Conservation (phyloP, 139 green algal species). For the Ostreobium quekettii region DNA sequence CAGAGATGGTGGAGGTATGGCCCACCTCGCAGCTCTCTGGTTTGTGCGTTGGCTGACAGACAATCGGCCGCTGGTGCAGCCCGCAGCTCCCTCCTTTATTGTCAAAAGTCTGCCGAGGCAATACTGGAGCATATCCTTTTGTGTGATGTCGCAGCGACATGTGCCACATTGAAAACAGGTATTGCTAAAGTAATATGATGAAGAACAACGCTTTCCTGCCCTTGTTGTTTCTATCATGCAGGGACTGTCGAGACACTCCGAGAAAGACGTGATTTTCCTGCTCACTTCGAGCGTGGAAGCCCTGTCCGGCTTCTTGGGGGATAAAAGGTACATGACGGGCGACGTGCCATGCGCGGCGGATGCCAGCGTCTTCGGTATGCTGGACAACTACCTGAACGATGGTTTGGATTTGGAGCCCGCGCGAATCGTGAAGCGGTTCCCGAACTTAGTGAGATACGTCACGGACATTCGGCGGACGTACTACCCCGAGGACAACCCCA, state of each 20-base stretch:
- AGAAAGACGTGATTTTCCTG: neutral
- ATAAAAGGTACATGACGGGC: neutral
- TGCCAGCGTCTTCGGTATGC: neutral
- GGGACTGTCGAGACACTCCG: neutral
- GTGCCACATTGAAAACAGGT: neutral
- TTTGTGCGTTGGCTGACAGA: too few relatives aligned
- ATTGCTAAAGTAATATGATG: neutral
- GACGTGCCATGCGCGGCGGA: neutral
- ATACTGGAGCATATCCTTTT: neutral
- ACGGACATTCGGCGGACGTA: neutral
- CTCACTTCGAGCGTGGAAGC: neutral
- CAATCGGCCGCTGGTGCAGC: too few relatives aligned
- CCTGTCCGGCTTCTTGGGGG: neutral
- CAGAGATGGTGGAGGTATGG: too few relatives aligned
- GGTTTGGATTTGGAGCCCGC: neutral
- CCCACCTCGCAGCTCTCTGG: too few relatives aligned
- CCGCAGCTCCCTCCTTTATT: too few relatives aligned
- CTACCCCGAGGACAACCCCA: too few relatives aligned
- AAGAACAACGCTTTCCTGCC: neutral
- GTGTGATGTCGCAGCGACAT: neutral
- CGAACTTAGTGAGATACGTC: neutral
- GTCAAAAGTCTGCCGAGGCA: neutral
- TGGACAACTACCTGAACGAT: conserved; percentile 1
- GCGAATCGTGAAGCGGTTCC: neutral
- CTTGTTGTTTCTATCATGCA: neutral